Base-by-base conservation (phyloP, 352 stramenopile genomes). In the Phytophthora ramorum region DNA sequence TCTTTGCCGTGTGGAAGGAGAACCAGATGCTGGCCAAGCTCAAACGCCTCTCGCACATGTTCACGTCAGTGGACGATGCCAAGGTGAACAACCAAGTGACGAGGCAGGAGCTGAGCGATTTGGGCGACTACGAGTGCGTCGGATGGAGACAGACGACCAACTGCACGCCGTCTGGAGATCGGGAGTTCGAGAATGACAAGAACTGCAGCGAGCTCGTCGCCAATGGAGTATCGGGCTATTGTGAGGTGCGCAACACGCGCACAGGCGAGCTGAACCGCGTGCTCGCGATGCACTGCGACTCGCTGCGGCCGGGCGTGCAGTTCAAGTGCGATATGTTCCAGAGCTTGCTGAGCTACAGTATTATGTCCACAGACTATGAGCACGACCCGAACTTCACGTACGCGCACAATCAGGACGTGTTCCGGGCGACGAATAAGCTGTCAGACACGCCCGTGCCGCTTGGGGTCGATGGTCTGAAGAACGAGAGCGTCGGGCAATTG, bases 251-350 rank as follows among this genome's bases (percentile, higher is more conserved):
- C 28, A 79, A 88, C 49, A 75, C 45, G 6, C 50, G 53, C 20
- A 87, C 71, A 0, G 73, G 70, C 10, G 72, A 79, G 16, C 38
- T 71, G 22, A 69, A 70, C 26, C 77, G 58, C 37, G 81, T 93
- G 14, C 69, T 95, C 55, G 53, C 65, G 12, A 90, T 89, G 79
- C 73, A 85, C 66, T 93, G 84, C 61, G 69, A 87, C 60, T 91
- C 83, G 30, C 61, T 88, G 16, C 62, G 75, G 9, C 59, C 66
- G 0, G 65, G 72, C 10, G 73, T 87, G 55, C 40, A 66, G 13
- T 84, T 91, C 58, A 74, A 73, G 54, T 92, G 84, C 53, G 55
- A 76, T 53, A 78, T 87, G 62, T 88, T 87, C 60, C 68, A 75
- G 43, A 76, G 75, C 32, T 71, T 93, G 45, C 64, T 90, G 48